Conservation (phyloP, 1,139 yeast species). For the Blastobotrys buckinghamii region DNA sequence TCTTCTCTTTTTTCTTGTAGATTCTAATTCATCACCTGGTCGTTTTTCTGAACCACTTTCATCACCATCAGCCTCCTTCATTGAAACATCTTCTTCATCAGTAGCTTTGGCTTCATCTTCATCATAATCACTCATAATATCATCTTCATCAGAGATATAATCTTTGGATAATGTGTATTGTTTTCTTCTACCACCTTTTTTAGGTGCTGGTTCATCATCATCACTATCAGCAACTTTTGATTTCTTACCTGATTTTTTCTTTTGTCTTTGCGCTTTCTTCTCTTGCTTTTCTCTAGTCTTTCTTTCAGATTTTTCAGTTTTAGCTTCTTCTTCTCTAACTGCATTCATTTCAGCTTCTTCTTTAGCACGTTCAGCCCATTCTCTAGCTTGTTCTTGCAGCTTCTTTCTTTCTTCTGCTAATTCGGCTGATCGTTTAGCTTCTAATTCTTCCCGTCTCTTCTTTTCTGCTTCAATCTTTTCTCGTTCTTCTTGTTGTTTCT, state of each 20-base stretch:
- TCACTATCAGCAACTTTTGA: conserved; percentile 6
- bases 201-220: conserved; percentile 13
- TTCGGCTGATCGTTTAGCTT: conserved; percentile 62
- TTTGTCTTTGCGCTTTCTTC: conserved; percentile 16
- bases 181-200: neutral
- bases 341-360: conserved; percentile 24
- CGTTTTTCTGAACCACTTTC: conserved; percentile 12
- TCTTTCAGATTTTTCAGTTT: conserved; percentile 22
- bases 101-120: conserved; percentile 11
- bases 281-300: conserved; percentile 16
- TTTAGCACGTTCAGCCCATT: conserved; percentile 57
- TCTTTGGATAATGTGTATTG: conserved; percentile 1
- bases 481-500: conserved; percentile 54
- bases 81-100: conserved; percentile 12
- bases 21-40: conserved; percentile 11
- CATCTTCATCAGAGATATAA: conserved; percentile 7
- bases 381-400: conserved; percentile 76
- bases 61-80: conserved; percentile 11
- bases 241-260: conserved; percentile 6
- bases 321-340: conserved; percentile 33
- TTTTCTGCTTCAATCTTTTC: conserved; percentile 38
- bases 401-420: conserved; percentile 79
- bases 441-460: conserved; percentile 30
- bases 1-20: conserved; percentile 22
- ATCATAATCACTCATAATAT: conserved; percentile 17